Evolutionary conservation across 352 stramenopile species (phyloP), one percentile per base, ranked within the genome.

Genomic region (Pythium insidiosum): DNA sequence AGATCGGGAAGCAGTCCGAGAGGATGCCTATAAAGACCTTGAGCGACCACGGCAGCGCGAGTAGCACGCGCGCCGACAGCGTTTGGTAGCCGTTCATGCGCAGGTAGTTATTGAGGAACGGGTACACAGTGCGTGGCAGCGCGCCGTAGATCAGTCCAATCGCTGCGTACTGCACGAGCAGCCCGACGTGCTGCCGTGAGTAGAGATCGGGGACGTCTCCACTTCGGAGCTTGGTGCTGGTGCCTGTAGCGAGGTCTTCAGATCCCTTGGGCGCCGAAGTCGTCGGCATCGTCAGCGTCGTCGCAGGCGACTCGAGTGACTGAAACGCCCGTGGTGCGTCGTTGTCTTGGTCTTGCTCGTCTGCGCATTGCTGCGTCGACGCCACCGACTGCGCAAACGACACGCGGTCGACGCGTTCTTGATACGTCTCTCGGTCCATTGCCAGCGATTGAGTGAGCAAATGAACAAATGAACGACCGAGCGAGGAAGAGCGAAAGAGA

Each of bases 91-190:
- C 73, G 39, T 84, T 68, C 53, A 87, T 62, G 25, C 76, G 61
- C 39, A 87, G 39, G 43, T 87, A 91, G 55, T 78, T 79, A 50
- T 84, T 80, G 16, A 92, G 46, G 25, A 89, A 75, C 13, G 76
- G 76, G 39, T 89, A 91, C 20, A 83, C 53, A 0, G 64, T 79
- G n/a, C 68, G 51, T 7, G 71, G 65, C 6, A 88, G 46, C 20
- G 66, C 56, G 18, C 75, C 73, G 41, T 74, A 83, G 24, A 88
- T 33, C 26, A 91, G 43, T 3, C 75, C 73, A 3, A 91, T 64
- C 15, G 63, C 57, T 25, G 65, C 69, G 51, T 91, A 91, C 42
- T 91, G 75, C 5, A 74, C 59, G 4, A 91, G 51, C 15, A 91
- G 37, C 9, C 68, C 75, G 35, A 84, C 61, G 39, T 84, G 64